Evolutionary conservation across 139 green algal genomes (phyloP).

Genomic region (Coelastrella sp.): DNA sequence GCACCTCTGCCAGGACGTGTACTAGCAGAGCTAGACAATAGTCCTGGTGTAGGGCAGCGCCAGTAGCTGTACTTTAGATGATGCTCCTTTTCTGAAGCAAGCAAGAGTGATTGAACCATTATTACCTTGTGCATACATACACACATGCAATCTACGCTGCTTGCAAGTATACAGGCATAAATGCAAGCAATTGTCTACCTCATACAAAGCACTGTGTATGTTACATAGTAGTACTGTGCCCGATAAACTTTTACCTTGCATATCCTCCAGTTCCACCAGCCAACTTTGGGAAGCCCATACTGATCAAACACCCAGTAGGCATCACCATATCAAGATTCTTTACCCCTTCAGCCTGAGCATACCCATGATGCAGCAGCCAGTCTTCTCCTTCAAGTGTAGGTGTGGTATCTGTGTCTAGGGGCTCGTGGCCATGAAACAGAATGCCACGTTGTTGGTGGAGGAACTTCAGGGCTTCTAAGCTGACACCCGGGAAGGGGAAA

Average conservation of each 20-base stretch:
- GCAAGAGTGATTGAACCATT: too few species aligned
- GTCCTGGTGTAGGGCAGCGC: too few species aligned
- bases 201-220: background rate
- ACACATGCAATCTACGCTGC: too few species aligned
- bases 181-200: background rate
- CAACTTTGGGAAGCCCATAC: conserved; percentile 18
- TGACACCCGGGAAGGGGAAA: background rate
- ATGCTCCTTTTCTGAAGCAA: too few species aligned
- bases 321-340: background rate
- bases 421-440: conserved; percentile 28
- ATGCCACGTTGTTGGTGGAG: conserved; percentile 27
- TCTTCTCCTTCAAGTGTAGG: conserved; percentile 13
- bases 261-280: conserved; percentile 25
- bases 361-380: conserved; percentile 31
- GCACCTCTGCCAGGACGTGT: too few species aligned
- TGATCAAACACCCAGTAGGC: conserved; percentile 19
- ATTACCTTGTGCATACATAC: too few species aligned
- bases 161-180: too few species aligned
- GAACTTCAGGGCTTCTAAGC: conserved; percentile 4
- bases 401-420: conserved; percentile 26
- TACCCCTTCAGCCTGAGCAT: conserved; percentile 18
- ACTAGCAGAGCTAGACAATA: too few species aligned
- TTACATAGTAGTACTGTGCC: background rate
- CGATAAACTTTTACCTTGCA: background rate
- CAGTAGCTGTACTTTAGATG: too few species aligned